These are phyloP conservation scores for Datura wrightii DNA, from an alignment of 257 asterid species.

Conservation along the genomic window DNA sequence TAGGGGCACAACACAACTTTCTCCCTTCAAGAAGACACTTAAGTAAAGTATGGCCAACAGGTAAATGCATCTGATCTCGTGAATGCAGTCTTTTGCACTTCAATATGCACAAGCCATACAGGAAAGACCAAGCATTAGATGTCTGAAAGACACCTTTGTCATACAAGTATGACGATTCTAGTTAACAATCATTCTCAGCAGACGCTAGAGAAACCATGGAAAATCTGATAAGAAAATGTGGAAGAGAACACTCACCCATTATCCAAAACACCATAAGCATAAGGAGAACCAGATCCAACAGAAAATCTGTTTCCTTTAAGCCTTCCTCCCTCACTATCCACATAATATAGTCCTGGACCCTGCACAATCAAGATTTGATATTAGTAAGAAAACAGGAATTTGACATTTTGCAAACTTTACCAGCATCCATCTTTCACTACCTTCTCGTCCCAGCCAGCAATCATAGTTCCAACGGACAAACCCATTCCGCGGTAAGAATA, in stretches of 20 bases:
- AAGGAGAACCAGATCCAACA: constrained; percentile 98
- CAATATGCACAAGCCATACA: not conserved
- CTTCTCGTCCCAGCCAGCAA: constrained; percentile 99
- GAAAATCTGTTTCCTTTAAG: constrained; percentile 94
- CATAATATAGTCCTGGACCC: constrained; percentile 97
- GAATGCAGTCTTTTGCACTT: constrained; percentile 12
- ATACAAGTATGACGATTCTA: not conserved
- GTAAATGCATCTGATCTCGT: not conserved
- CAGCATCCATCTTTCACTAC: constrained; percentile 44
- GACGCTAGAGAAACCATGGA: not conserved
- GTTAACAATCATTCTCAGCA: not conserved
- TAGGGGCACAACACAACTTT: not conserved
- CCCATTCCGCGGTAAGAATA: constrained; percentile 98
- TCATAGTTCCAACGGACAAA: constrained; percentile 94
- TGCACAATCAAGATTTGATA: constrained; percentile 39
- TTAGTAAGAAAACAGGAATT: constrained; percentile 14
- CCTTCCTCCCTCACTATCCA: constrained; percentile 97
- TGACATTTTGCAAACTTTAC: not conserved
- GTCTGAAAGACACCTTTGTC: not conserved
- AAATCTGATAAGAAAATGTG: constrained; percentile 17
- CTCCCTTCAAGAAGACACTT: constrained; percentile 13
- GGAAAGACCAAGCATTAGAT: not conserved
- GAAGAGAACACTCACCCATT: constrained; percentile 65
- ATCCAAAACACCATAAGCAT: constrained; percentile 94
- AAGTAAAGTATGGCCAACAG: not conserved